Conservation (phyloP, 2,329 filamentous ascomycete species). For the Microdochium trichocladiopsis region DNA sequence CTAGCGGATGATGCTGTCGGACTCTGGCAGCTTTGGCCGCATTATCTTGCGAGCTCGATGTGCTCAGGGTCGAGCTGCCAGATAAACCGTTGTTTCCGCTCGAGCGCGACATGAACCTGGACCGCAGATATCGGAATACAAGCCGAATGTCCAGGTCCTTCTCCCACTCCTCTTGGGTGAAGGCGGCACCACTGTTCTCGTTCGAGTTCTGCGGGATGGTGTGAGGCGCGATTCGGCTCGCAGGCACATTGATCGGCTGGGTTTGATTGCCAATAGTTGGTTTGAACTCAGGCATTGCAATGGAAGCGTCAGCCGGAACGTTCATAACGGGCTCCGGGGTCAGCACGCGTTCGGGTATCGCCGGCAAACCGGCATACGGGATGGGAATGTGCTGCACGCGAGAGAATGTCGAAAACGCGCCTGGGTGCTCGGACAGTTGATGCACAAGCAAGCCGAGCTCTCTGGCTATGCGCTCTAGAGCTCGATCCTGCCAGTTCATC, state of each 20-base stretch:
- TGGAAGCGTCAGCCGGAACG: slow-evolving; percentile 42
- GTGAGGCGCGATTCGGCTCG: slow-evolving; percentile 2
- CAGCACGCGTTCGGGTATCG: slow-evolving; percentile 46
- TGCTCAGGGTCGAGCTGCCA: slow-evolving; percentile 38
- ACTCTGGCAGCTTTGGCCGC: slow-evolving; percentile 77
- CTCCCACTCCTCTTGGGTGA: slow-evolving; percentile 83
- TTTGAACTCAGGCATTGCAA: slow-evolving; percentile 36
- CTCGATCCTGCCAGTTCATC: slow-evolving; percentile 63
- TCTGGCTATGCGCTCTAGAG: slow-evolving; percentile 77
- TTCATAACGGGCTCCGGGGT: slow-evolving; percentile 19
- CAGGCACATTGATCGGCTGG: slow-evolving; percentile 15
- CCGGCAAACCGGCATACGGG: slow-evolving; percentile 72
- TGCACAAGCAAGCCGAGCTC: slow-evolving; percentile 82
- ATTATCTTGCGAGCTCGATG: slow-evolving; percentile 51
- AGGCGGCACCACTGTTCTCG: slow-evolving; percentile 19
- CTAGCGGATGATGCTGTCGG: slow-evolving; percentile 80
- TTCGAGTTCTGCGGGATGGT: background rate
- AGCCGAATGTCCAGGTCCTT: slow-evolving; percentile 84
- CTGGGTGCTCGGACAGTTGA: slow-evolving; percentile 78
- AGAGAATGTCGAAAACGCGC: slow-evolving; percentile 79
- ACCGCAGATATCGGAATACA: slow-evolving; percentile 81
- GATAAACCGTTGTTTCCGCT: slow-evolving; percentile 32
- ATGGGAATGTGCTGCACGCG: slow-evolving; percentile 56
- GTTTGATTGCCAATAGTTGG: slow-evolving; percentile 34
- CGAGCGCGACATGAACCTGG: slow-evolving; percentile 57